Evolutionary conservation across 768 basidiomycete species (phyloP).

Genomic region (Tricholoma sp.): DNA sequence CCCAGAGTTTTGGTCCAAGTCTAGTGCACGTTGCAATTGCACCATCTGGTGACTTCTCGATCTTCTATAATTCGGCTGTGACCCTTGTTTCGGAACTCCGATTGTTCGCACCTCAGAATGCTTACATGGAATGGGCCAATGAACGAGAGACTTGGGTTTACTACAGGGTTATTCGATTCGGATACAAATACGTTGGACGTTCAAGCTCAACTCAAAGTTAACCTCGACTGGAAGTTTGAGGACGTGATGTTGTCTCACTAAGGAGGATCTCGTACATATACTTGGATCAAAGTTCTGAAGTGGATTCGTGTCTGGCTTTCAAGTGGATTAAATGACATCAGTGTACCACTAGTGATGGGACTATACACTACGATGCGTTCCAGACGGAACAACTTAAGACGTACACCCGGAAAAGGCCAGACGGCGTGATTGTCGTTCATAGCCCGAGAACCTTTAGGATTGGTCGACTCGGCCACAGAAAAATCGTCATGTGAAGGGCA

Average conservation of each 20-base stretch:
- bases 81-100: slow-evolving; percentile 3
- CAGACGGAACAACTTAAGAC: background rate
- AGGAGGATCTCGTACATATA: background rate
- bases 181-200: background rate
- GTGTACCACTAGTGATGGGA: background rate
- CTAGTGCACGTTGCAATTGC: slow-evolving; percentile 8
- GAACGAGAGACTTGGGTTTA: background rate
- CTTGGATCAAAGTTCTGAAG: background rate
- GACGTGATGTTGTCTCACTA: background rate
- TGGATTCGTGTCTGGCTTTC: background rate
- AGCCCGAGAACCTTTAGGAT: background rate
- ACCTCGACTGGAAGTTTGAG: background rate
- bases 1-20: slow-evolving; percentile 3
- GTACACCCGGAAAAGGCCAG: background rate
- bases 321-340: background rate
- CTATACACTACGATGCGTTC: background rate
- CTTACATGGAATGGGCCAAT: background rate
- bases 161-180: background rate
- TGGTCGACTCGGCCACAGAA: too few species aligned
- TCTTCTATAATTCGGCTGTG: background rate
- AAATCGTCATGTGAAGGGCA: too few species aligned
- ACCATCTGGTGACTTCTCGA: background rate
- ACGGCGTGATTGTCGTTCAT: background rate
- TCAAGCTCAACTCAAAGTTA: background rate
- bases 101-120: background rate